Evolutionary conservation across 176 grass and related monocot genomes (phyloP).

Genomic region (Triticum timopheevii): DNA sequence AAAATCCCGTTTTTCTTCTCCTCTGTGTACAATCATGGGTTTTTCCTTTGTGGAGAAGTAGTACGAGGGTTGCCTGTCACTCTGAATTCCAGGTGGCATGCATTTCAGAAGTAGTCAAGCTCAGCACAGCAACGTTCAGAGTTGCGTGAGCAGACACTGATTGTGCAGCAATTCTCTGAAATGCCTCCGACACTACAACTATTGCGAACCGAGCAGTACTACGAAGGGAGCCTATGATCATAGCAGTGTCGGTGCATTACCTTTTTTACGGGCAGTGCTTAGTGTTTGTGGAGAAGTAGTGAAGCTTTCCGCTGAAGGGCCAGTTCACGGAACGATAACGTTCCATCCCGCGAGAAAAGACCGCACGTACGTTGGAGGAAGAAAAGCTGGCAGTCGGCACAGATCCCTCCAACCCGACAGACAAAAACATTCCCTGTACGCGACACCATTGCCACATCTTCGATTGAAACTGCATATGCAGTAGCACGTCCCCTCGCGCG

Average conservation of each 20-base stretch:
- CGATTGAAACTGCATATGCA: neutral
- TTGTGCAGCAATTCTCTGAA: neutral
- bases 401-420: neutral
- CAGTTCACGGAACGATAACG: neutral
- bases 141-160: neutral
- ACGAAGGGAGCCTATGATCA: too few species aligned
- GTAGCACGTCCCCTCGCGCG: neutral
- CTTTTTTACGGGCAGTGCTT: too few species aligned
- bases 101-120: neutral
- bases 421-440: conserved; percentile 18
- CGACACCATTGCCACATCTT: neutral
- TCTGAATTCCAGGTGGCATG: neutral
- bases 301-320: neutral
- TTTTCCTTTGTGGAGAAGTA: neutral
- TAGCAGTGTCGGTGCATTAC: too few species aligned
- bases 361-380: conserved; percentile 9
- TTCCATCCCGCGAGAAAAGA: conserved; percentile 24
- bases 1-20: neutral
- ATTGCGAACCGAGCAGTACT: too few species aligned
- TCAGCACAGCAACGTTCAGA: neutral
- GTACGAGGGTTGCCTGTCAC: neutral
- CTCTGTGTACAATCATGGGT: neutral
- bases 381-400: neutral
- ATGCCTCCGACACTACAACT: neutral
- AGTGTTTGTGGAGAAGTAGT: too few species aligned